Percentiles rank a stretch among this genome's conserved stretches.
Conservation (phyloP, 1,284 basidiomycete species). For the Melampsora larici-populina region DNA sequence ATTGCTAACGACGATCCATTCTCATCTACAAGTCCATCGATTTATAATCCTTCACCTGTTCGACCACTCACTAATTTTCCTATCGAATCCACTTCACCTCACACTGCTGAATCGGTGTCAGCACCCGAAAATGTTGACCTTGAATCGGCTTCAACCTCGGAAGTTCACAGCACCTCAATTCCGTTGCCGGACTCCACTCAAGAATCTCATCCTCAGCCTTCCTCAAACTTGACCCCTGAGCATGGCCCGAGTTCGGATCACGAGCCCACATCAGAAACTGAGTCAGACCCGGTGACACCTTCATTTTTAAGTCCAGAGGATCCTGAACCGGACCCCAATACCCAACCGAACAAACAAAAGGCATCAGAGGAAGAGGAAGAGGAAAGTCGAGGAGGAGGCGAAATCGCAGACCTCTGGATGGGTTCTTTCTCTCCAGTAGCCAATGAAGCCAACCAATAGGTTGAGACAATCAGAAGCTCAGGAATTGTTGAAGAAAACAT, state of each 20-base stretch:
- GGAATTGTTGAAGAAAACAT: no score
- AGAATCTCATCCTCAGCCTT: no score
- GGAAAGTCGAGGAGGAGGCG: neutral
- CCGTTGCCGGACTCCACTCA: neutral
- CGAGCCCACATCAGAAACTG: no score
- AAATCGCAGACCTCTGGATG: neutral
- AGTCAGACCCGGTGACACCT: neutral
- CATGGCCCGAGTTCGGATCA: no score
- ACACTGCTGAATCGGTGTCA: no score
- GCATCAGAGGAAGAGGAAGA: neutral
- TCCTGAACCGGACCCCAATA: neutral
- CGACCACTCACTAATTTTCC: neutral
- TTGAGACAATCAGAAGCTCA: no score
- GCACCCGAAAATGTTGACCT: no score
- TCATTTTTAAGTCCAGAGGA: neutral
- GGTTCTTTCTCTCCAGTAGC: neutral
- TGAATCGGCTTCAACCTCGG: no score
- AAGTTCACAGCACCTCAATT: neutral
- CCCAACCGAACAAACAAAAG: neutral
- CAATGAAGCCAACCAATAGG: no score
- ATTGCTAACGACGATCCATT: constrained; percentile 37
- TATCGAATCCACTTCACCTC: no score
- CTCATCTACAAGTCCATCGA: constrained; percentile 26
- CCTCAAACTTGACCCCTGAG: no score
- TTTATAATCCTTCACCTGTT: constrained; percentile 33